These are phyloP conservation scores for Trichocomaceae sp. DNA, from an alignment of 2,329 filamentous ascomycete genomes.

Conservation along the genomic window DNA sequence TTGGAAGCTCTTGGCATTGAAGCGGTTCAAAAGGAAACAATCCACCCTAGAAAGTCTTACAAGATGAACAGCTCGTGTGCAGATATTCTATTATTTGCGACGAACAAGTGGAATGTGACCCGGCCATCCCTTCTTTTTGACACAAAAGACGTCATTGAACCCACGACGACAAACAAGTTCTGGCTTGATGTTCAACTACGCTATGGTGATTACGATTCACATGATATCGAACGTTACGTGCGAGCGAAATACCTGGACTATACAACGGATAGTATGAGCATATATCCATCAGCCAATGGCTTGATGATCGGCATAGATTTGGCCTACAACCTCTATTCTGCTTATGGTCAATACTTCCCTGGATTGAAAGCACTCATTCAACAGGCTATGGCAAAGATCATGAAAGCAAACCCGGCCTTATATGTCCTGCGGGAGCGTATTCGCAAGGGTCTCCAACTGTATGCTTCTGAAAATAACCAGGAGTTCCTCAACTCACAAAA, in stretches of 20 bases:
- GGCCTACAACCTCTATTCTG: slow-evolving; percentile 96
- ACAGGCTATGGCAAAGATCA: slow-evolving; percentile 98
- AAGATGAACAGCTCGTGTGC: slow-evolving; percentile 99
- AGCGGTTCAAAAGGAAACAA: slow-evolving; percentile 97
- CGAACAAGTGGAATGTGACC: slow-evolving; percentile 98
- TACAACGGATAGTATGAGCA: slow-evolving; percentile 96
- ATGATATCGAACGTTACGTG: slow-evolving; percentile 96
- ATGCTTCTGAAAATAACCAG: slow-evolving; percentile 97
- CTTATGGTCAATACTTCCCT: slow-evolving; percentile 97
- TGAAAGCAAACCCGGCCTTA: slow-evolving; percentile 96
- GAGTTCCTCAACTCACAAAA: slow-evolving; percentile 99
- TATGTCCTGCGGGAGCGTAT: slow-evolving; percentile 98
- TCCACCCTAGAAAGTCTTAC: slow-evolving; percentile 98
- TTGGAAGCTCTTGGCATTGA: slow-evolving; percentile 93
- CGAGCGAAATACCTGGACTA: slow-evolving; percentile 98
- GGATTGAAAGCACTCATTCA: slow-evolving; percentile 92
- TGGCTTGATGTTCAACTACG: slow-evolving; percentile 96
- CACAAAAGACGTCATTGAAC: slow-evolving; percentile 89
- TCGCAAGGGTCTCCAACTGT: slow-evolving; percentile 93
- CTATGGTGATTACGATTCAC: slow-evolving; percentile 97
- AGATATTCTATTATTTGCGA: slow-evolving; percentile 92
- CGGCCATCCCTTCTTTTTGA: slow-evolving; percentile 89
- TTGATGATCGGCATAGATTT: slow-evolving; percentile 97
- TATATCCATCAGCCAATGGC: slow-evolving; percentile 94
- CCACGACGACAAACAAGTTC: slow-evolving; percentile 97